Evolutionary conservation across 164 flowering plant genomes (phyloP).

Genomic region (Cinnamomum micranthum): DNA sequence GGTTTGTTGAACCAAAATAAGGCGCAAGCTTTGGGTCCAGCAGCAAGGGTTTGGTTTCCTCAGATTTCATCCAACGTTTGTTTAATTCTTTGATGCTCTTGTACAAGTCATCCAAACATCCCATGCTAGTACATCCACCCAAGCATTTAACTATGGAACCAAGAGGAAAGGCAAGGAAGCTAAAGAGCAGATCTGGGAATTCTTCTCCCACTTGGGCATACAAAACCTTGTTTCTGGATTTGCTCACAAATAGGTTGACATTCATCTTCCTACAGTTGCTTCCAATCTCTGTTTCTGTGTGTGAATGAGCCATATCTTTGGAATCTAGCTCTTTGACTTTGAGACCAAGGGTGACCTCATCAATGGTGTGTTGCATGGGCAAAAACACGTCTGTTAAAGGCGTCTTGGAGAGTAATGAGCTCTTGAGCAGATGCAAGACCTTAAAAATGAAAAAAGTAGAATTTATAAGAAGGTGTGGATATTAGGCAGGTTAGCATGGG

Average conservation of each 20-base stretch:
- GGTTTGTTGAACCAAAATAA: constrained; percentile 1
- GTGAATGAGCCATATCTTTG: background rate
- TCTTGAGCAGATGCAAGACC: constrained; percentile 6
- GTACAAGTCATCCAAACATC: constrained; percentile 16
- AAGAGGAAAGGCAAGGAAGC: constrained; percentile 18
- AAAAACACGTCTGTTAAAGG: constrained; percentile 9
- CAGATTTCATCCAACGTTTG: constrained; percentile 1
- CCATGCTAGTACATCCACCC: background rate
- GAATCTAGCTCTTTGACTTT: background rate
- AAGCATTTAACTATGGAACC: constrained; percentile 10
- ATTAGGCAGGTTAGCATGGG: too few species aligned
- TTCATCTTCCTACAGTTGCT: background rate
- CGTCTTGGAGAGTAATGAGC: constrained; percentile 1
- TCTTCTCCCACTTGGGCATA: constrained; percentile 9
- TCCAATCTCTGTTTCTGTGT: background rate
- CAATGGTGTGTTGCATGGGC: background rate
- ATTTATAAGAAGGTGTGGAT: background rate
- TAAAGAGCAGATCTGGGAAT: constrained; percentile 3
- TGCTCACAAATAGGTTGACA: background rate
- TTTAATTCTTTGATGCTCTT: constrained; percentile 8
- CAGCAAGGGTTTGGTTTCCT: constrained; percentile 6
- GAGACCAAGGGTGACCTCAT: too few species aligned
- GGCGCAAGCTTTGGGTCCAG: constrained; percentile 13
- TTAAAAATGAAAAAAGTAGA: background rate
- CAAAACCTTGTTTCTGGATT: background rate